phyloP scores from a whole-genome alignment of 192 early-diverging fungal species.

The Gryganskiella cystojenkinii region DNA sequence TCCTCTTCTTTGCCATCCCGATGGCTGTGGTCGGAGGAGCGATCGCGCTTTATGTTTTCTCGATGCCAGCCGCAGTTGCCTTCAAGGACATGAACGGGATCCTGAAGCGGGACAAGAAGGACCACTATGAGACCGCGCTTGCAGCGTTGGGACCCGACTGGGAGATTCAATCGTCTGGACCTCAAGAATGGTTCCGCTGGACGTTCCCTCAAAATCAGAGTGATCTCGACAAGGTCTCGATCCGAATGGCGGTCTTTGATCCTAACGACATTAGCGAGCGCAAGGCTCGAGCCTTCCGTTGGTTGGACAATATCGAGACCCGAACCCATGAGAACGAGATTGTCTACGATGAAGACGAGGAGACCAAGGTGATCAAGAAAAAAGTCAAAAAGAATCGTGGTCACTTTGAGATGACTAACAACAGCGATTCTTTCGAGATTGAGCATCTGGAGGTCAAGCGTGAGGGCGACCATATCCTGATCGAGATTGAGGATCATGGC shows the following conservation, averaged over 20 bases:
- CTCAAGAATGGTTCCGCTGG: slow-evolving; percentile 49
- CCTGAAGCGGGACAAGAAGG: slow-evolving; percentile 17
- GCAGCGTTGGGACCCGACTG: slow-evolving; percentile 21
- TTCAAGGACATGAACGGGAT: slow-evolving; percentile 27
- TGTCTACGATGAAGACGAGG: not conserved
- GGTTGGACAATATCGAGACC: slow-evolving; percentile 4
- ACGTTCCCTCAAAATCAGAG: slow-evolving; percentile 14
- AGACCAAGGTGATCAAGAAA: not conserved
- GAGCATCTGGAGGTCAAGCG: slow-evolving; percentile 10
- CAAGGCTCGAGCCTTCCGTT: slow-evolving; percentile 9
- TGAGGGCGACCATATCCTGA: slow-evolving; percentile 27
- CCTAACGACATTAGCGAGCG: slow-evolving; percentile 20
- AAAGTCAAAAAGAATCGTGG: not conserved
- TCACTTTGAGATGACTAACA: slow-evolving; percentile 16
- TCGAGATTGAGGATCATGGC: slow-evolving; percentile 39
- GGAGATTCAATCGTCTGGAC: slow-evolving; percentile 22
- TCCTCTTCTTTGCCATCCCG: slow-evolving; percentile 29
- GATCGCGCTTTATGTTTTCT: slow-evolving; percentile 3
- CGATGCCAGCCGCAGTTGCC: slow-evolving; percentile 20
- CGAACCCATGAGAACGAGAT: not conserved
- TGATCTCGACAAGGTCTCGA: slow-evolving; percentile 19
- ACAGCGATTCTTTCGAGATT: not conserved
- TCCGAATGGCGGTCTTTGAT: slow-evolving; percentile 44
- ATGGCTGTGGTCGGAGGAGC: slow-evolving; percentile 23
- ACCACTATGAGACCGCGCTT: slow-evolving; percentile 14